Percentiles rank a stretch among this genome's conserved stretches.
phyloP scores from a whole-genome alignment of 23 red algal species.

The Gracilariopsis chorda region DNA sequence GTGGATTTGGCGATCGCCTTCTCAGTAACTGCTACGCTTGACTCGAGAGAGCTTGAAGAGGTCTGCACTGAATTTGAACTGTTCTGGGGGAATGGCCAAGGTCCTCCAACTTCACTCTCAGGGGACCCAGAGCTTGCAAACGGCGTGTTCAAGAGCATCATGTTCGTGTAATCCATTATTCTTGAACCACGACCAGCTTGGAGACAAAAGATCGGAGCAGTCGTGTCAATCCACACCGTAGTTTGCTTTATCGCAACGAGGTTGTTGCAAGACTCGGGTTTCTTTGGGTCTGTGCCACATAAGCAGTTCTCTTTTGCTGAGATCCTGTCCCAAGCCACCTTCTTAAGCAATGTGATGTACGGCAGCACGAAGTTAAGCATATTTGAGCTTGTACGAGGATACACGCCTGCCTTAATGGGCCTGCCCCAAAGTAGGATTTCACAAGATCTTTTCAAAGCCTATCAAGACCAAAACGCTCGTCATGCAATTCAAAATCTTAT shows the following conservation, averaged over 20 bases:
- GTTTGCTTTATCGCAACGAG: background rate
- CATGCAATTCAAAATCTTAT: background rate
- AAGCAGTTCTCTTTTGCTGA: background rate
- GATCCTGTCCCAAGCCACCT: slow-evolving; percentile 7
- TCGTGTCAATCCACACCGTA: background rate
- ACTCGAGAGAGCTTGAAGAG: background rate
- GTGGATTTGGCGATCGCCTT: background rate
- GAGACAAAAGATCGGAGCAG: background rate
- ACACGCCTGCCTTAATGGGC: slow-evolving; percentile 6
- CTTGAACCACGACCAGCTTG: background rate
- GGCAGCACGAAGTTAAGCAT: slow-evolving; percentile 10
- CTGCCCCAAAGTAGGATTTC: background rate
- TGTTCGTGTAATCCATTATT: background rate
- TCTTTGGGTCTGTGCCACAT: background rate
- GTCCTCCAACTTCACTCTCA: background rate
- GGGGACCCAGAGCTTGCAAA: background rate
- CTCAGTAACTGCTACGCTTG: background rate
- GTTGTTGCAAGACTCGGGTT: background rate
- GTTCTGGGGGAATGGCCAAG: background rate
- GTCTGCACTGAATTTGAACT: background rate
- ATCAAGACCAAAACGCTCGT: slow-evolving; percentile 1
- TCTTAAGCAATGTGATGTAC: slow-evolving; percentile 15
- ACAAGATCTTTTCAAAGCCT: background rate
- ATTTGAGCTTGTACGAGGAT: slow-evolving; percentile 31
- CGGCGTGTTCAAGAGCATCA: background rate